Conservation (phyloP, 257 asterid species). For the Lantana camara region DNA sequence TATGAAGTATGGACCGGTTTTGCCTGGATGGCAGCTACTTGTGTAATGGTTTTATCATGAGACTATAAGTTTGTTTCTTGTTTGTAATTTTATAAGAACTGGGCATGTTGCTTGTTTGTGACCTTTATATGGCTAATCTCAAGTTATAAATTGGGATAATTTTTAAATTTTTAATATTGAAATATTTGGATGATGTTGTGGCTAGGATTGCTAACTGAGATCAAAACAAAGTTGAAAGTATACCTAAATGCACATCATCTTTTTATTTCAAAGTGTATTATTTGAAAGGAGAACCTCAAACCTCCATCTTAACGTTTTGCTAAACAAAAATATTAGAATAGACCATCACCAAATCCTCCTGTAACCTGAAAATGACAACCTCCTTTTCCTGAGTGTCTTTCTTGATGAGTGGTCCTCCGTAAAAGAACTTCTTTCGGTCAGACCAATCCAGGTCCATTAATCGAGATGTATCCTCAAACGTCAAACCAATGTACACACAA, state of each 20-base stretch:
- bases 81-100: slow-evolving; percentile 26
- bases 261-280: too few relatives aligned
- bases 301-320: too few relatives aligned
- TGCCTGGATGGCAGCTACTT: background rate
- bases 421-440: background rate
- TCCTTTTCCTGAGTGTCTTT: background rate
- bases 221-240: too few relatives aligned
- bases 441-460: background rate
- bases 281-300: too few relatives aligned
- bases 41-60: background rate
- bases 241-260: too few relatives aligned
- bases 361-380: too few relatives aligned
- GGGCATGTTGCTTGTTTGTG: background rate
- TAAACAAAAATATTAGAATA: too few relatives aligned
- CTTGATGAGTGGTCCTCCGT: background rate
- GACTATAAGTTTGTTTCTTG: slow-evolving; percentile 19
- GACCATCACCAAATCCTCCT: too few relatives aligned
- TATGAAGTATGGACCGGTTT: slow-evolving; percentile 10
- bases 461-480: background rate
- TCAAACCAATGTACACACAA: background rate
- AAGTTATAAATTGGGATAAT: background rate
- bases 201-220: too few relatives aligned
- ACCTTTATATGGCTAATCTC: background rate
- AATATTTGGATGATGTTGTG: too few relatives aligned
- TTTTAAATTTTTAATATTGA: too few relatives aligned